A percentile compares a stretch with the other conserved stretches of the same genome.
Conservation (phyloP, 2,329 filamentous ascomycete species). For the Juglanconis oblonga region DNA sequence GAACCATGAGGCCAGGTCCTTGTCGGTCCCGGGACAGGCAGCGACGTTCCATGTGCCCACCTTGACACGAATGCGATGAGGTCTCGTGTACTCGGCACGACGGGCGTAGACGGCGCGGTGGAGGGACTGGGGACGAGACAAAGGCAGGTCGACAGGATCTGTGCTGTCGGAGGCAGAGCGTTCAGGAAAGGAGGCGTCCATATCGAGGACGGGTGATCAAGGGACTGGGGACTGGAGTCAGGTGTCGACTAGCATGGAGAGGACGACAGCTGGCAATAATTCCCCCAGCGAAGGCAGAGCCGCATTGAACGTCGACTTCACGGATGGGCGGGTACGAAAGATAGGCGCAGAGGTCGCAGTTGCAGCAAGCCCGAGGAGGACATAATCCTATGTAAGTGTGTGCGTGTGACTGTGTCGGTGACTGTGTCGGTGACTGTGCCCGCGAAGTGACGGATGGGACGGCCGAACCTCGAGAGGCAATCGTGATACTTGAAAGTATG, state of each 20-base stretch:
- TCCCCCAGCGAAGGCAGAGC: background rate
- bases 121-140: conserved; percentile 54
- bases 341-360: background rate
- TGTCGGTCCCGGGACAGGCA: conserved; percentile 77
- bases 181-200: conserved; percentile 1
- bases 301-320: background rate
- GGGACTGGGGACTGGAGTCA: background rate
- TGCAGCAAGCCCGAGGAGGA: background rate
- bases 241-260: background rate
- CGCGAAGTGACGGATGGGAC: background rate
- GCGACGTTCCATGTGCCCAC: conserved; percentile 96
- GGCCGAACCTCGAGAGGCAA: background rate
- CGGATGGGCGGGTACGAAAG: background rate
- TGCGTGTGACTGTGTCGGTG: background rate
- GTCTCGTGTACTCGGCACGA: conserved; percentile 73
- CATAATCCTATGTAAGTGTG: background rate
- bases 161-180: conserved; percentile 10
- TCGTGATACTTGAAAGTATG: too few relatives aligned
- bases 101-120: conserved; percentile 67
- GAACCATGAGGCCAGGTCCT: conserved; percentile 88
- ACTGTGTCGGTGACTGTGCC: background rate
- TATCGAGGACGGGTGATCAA: background rate
- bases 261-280: background rate
- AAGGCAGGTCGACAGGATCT: conserved; percentile 21
- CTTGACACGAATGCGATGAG: conserved; percentile 76